phyloP scores from a whole-genome alignment of 352 stramenopile genomes.

The Phytophthora palmivora region DNA sequence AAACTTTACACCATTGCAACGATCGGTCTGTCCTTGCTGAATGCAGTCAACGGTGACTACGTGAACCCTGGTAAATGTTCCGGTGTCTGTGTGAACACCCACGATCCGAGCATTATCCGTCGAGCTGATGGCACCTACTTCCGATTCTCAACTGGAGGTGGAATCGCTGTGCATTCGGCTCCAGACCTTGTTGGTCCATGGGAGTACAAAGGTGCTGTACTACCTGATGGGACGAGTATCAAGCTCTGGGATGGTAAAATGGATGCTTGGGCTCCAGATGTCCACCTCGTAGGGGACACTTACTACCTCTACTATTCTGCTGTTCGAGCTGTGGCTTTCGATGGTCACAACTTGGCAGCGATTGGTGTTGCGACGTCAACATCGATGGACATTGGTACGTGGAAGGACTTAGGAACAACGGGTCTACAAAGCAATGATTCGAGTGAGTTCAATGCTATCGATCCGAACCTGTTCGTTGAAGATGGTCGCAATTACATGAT shows the following conservation, averaged over 20 bases:
- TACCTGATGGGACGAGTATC: slow-evolving; percentile 33
- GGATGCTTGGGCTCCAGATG: slow-evolving; percentile 26
- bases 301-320: slow-evolving; percentile 41
- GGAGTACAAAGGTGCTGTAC: slow-evolving; percentile 28
- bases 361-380: slow-evolving; percentile 25
- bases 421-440: slow-evolving; percentile 27
- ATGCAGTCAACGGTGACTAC: slow-evolving; percentile 7
- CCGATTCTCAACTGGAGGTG: slow-evolving; percentile 33
- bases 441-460: slow-evolving; percentile 34
- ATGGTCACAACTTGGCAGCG: slow-evolving; percentile 28
- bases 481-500: slow-evolving; percentile 27
- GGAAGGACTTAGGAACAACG: slow-evolving; percentile 27
- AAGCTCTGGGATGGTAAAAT: slow-evolving; percentile 36
- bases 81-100: slow-evolving; percentile 29
- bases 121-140: slow-evolving; percentile 36
- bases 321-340: slow-evolving; percentile 19
- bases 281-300: slow-evolving; percentile 32
- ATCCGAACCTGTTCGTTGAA: slow-evolving; percentile 30
- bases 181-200: slow-evolving; percentile 23
- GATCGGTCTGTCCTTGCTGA: slow-evolving; percentile 9
- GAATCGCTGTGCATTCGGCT: slow-evolving; percentile 27
- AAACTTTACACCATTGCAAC: slow-evolving; percentile 4
- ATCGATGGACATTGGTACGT: slow-evolving; percentile 30
- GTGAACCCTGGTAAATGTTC: slow-evolving; percentile 21
- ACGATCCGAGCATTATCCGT: slow-evolving; percentile 39